Evolutionary conservation across 441 rosid genomes (phyloP), one percentile per base, ranked within the genome.

Genomic region (Gossypium davidsonii): DNA sequence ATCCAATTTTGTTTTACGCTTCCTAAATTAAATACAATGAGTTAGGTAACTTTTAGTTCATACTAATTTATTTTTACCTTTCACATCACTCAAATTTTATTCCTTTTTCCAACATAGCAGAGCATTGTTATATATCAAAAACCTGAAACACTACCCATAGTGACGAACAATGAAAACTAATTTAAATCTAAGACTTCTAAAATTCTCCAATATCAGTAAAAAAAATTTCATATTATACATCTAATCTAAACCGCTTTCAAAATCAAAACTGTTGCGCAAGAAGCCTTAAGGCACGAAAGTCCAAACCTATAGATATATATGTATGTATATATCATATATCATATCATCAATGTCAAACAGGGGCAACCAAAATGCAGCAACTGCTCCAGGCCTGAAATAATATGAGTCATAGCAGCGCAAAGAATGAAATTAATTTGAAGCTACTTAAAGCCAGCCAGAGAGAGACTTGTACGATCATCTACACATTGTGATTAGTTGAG

Each of bases 401-500:
- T 44, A 71, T n/a, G 7, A 14, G 11, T 12, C 42, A 64, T 64
- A 31, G 37, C 62, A 34, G 74, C 8, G 66, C 55, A 67, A 75
- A 79, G 73, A 79, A 75, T 75, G 76, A 75, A 74, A 71, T 42
- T 67, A 66, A 57, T 78, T 64, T 48, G 61, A 63, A 7, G 77
- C 62, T 52, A 69, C 21, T 6, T 20, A 20, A 66, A 57, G 60
- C 67, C 44, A 49, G 39, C 52, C 52, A 64, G 31, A 52, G 57
- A 52, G 52, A 34, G 53, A 59, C 20, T 9, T 46, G 56, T 17
- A 14, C 31, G 34, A 26, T 58, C 64, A 59, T 26, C 83, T 83
- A 83, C 75, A 83, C 84, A 70, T 75, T 63, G 63, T 76, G 86
- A 17, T 84, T 71, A 52, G 79, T 81, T 39, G 87, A 84, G 64